phyloP scores from a whole-genome alignment of 768 basidiomycete species.

The Russula brevipes region DNA sequence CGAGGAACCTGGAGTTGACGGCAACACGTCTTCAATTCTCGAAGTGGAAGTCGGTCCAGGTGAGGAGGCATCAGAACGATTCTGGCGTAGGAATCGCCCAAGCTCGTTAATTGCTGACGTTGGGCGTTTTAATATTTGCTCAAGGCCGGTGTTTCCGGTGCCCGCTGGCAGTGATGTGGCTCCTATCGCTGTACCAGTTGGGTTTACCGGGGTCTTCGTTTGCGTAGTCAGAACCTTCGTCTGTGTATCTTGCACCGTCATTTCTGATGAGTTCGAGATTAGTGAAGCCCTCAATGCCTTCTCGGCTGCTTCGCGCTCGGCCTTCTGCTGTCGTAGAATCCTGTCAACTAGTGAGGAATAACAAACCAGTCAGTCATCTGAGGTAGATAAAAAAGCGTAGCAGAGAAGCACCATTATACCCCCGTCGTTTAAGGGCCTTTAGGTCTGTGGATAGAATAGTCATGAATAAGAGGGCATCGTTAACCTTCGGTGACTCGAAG shows the following conservation, averaged over 20 bases:
- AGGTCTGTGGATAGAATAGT: slow-evolving; percentile 92
- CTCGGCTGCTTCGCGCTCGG: slow-evolving; percentile 54
- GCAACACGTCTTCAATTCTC: neutral
- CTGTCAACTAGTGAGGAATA: slow-evolving; percentile 61
- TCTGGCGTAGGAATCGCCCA: slow-evolving; percentile 12
- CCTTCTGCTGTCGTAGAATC: slow-evolving; percentile 79
- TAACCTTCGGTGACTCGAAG: slow-evolving; percentile 72
- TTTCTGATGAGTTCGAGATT: slow-evolving; percentile 20
- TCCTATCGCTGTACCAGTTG: neutral
- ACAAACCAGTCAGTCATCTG: slow-evolving; percentile 26
- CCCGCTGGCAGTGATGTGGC: neutral
- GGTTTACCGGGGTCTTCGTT: neutral
- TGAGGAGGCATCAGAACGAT: slow-evolving; percentile 5
- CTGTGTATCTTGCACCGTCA: slow-evolving; percentile 8
- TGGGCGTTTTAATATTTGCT: slow-evolving; percentile 18
- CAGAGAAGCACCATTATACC: slow-evolving; percentile 65
- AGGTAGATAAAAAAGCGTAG: neutral
- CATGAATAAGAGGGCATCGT: slow-evolving; percentile 87
- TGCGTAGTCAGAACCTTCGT: slow-evolving; percentile 2
- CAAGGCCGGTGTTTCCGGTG: slow-evolving; percentile 8
- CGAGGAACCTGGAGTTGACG: neutral
- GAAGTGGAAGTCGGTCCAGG: neutral
- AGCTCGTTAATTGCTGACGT: slow-evolving; percentile 11
- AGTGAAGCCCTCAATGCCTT: slow-evolving; percentile 34
- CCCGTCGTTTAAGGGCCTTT: slow-evolving; percentile 70